Conservation (phyloP, 805 yeast species). For the Candida incommunis region DNA sequence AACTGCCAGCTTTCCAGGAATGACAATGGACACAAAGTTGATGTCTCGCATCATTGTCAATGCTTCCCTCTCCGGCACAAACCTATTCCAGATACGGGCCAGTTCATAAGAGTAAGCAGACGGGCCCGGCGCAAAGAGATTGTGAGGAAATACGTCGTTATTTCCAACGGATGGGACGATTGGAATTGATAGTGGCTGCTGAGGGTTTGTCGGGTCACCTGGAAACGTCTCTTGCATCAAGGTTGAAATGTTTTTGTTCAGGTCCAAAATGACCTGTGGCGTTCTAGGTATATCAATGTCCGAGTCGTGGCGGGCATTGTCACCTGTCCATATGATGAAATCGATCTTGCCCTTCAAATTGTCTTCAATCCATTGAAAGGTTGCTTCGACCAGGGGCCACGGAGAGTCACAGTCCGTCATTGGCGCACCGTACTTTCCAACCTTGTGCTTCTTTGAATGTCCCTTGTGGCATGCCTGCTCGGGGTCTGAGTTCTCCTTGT, state of each 20-base stretch:
- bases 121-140: slow-evolving; percentile 74
- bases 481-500: slow-evolving; percentile 35
- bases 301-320: slow-evolving; percentile 72
- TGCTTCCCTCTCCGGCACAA: slow-evolving; percentile 64
- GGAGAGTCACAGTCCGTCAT: slow-evolving; percentile 70
- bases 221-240: slow-evolving; percentile 22
- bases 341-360: slow-evolving; percentile 66
- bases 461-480: slow-evolving; percentile 46
- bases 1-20: slow-evolving; percentile 66
- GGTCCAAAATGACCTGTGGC: slow-evolving; percentile 52
- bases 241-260: slow-evolving; percentile 45
- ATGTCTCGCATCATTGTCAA: slow-evolving; percentile 65
- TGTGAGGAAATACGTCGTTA: slow-evolving; percentile 84
- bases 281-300: slow-evolving; percentile 64
- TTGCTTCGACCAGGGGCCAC: slow-evolving; percentile 39
- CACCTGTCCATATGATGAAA: slow-evolving; percentile 86
- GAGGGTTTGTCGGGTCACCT: slow-evolving; percentile 6
- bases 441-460: slow-evolving; percentile 19
- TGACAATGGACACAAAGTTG: slow-evolving; percentile 61
- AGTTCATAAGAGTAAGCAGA: slow-evolving; percentile 74
- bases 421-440: slow-evolving; percentile 64
- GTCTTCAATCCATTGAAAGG: slow-evolving; percentile 50
- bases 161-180: slow-evolving; percentile 70
- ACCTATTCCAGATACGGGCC: slow-evolving; percentile 57
- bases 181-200: slow-evolving; percentile 15